Base-by-base conservation (phyloP, 331 rosid species). In the Malus hybrid region DNA sequence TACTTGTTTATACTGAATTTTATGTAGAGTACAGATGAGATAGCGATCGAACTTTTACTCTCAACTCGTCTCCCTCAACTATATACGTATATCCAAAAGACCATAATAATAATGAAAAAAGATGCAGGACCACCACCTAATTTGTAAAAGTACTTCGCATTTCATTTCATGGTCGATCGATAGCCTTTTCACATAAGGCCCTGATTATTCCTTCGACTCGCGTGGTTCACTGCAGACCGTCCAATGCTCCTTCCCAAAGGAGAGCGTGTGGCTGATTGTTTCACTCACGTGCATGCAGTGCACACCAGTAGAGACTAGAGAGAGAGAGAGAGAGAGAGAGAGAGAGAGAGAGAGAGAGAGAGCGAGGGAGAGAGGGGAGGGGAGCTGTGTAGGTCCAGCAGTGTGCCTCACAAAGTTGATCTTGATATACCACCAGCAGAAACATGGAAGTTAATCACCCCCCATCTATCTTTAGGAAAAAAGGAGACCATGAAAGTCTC, bases 401-500 rank as follows among this genome's bases (percentile, higher is more conserved):
- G 33, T 16, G 7, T 66, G 19, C 20, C 52, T 77, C 78, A 80
- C 75, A 83, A 77, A 63, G 76, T 66, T 83, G 89, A 89, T 83
- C 84, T 80, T 85, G 87, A 81, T 83, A 83, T 80, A 69, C 77
- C 83, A 79, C 87, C 90, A 73, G 56, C 80, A 44, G 75, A 80
- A 81, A 46, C 14, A 46, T 65, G 70, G 70, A 24, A 77, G 75
- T 64, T 60, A 80, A 78, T 75, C 4, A 10, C 48, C 14, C 69
- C 18, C 57, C 72, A 28, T 71, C 60, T 26, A 32, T 63, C 75
- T 9, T 2, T 20, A 22, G 16, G 30, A 2, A n/a, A 28, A 61
- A 62, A 14, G n/a, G 19, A 61, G n/a, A 62, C n/a, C 6, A 61
- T 12, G 63, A 70, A 48, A 46, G 42, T 33, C 48, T 19, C 64